phyloP scores from a whole-genome alignment of 805 yeast species.

The Candida silvicultrix region DNA sequence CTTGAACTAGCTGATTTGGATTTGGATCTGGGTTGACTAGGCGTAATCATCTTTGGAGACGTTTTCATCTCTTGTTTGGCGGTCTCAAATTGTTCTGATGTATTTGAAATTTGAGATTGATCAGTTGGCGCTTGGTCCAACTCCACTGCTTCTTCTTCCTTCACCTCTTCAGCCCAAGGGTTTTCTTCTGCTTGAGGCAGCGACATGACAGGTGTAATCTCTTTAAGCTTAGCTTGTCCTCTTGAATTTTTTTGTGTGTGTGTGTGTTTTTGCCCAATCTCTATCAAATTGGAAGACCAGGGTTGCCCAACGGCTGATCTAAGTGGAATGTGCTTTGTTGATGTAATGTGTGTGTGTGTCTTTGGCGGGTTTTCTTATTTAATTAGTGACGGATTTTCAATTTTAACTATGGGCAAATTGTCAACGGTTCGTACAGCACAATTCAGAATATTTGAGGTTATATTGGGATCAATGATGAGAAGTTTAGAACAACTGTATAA shows the following conservation, averaged over 20 bases:
- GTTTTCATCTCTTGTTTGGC: not conserved
- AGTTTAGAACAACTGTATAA: too few relatives aligned
- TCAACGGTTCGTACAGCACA: too few relatives aligned
- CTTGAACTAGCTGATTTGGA: not conserved
- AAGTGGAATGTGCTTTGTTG: not conserved
- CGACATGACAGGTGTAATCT: not conserved
- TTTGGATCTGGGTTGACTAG: not conserved
- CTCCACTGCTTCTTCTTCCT: not conserved
- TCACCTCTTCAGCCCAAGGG: constrained; percentile 17
- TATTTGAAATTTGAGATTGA: too few relatives aligned
- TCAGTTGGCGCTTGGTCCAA: not conserved
- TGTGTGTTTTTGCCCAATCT: too few relatives aligned
- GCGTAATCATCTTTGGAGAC: not conserved
- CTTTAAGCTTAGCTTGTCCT: not conserved
- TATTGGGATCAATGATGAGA: not conserved
- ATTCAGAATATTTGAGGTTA: not conserved
- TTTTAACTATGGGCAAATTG: too few relatives aligned
- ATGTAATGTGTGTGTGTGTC: not conserved
- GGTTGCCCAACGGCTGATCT: not conserved
- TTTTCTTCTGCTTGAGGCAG: constrained; percentile 5
- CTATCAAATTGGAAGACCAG: not conserved
- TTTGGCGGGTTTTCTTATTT: too few relatives aligned
- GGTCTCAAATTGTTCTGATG: not conserved
- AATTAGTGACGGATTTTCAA: too few relatives aligned
- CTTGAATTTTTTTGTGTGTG: too few relatives aligned